Conservation (phyloP, 306 rosid genomes). For the Hippophae tibetana region DNA sequence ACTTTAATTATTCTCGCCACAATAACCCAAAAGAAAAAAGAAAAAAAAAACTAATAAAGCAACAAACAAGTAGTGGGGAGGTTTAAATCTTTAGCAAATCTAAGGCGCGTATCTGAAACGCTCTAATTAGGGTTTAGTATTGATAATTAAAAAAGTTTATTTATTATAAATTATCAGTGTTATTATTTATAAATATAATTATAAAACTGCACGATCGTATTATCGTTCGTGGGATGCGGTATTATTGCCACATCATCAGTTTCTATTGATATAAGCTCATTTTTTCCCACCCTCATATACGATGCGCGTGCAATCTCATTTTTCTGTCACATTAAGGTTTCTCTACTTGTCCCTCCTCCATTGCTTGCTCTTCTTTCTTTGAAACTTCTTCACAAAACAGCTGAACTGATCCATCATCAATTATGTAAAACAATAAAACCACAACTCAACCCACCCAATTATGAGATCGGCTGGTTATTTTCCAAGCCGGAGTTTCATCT, state of each 20-base stretch:
- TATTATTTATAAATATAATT: too few species aligned
- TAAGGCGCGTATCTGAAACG: too few species aligned
- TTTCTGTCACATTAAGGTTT: neutral
- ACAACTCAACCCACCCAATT: neutral
- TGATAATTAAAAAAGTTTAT: too few species aligned
- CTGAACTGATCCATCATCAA: constrained; percentile 14
- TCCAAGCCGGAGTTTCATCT: constrained; percentile 34
- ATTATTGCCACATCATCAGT: constrained; percentile 15
- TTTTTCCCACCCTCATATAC: constrained; percentile 35
- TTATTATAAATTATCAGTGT: too few species aligned
- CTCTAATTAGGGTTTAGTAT: too few species aligned
- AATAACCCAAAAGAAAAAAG: too few species aligned
- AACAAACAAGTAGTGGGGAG: too few species aligned
- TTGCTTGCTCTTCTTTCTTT: constrained; percentile 8
- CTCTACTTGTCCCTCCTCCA: constrained; percentile 16
- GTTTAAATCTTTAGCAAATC: too few species aligned
- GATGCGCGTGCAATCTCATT: constrained; percentile 30
- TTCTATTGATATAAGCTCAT: constrained; percentile 12
- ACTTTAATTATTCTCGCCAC: too few species aligned
- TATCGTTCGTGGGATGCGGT: neutral
- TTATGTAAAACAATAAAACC: neutral
- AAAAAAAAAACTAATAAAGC: too few species aligned
- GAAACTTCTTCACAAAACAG: constrained; percentile 2
- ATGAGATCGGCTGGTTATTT: constrained; percentile 31
- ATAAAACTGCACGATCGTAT: too few species aligned